Conservation (phyloP, 1,139 yeast species). For the Kazachstania sp. region DNA sequence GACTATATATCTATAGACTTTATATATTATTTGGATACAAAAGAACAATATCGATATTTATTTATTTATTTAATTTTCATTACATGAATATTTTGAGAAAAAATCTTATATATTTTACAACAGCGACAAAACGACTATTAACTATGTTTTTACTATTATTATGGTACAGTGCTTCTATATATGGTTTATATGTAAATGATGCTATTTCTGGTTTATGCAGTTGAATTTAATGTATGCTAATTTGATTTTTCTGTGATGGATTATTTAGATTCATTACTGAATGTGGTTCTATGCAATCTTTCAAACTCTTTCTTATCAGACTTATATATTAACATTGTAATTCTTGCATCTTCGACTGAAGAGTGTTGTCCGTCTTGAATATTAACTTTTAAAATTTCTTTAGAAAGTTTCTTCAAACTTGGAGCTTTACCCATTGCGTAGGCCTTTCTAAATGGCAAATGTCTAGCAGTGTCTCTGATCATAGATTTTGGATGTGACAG, state of each 20-base stretch:
- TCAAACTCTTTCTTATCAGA: constrained; percentile 48
- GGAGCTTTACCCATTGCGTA: constrained; percentile 63
- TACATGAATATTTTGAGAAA: too few species aligned
- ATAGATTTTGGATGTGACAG: constrained; percentile 56
- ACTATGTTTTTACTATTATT: too few species aligned
- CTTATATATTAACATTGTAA: constrained; percentile 72
- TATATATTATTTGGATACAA: background rate
- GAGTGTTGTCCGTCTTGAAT: constrained; percentile 77
- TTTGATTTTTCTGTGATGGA: too few species aligned
- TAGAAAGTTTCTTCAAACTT: constrained; percentile 55
- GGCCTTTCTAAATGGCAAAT: constrained; percentile 45
- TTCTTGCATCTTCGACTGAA: constrained; percentile 84
- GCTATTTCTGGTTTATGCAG: too few species aligned
- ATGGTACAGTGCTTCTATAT: too few species aligned
- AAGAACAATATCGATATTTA: background rate
- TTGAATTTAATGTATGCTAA: too few species aligned
- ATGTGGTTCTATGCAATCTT: constrained; percentile 7
- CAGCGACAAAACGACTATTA: too few species aligned
- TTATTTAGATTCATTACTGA: constrained; percentile 1
- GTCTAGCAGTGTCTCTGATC: constrained; percentile 70
- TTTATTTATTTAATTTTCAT: too few species aligned
- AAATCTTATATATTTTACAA: background rate
- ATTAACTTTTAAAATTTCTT: constrained; percentile 46
- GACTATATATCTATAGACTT: background rate
- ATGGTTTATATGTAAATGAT: too few species aligned